Evolutionary conservation across 352 stramenopile species (phyloP).

Genomic region (Globisporangium middletonii): DNA sequence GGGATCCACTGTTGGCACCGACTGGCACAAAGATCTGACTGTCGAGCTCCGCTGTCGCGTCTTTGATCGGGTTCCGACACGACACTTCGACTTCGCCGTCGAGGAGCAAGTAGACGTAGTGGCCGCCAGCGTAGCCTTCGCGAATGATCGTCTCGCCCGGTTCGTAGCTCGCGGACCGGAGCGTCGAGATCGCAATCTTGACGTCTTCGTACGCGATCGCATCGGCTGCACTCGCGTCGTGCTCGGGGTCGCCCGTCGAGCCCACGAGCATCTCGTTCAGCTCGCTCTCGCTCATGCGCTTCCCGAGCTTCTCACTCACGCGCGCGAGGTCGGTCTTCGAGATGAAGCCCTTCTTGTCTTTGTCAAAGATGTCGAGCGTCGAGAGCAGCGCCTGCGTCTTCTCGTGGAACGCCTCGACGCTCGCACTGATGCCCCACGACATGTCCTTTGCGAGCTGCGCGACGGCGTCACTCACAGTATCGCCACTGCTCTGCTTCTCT

Average conservation of each 20-base stretch:
- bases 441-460: conserved; percentile 39
- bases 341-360: conserved; percentile 78
- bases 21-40: conserved; percentile 9
- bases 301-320: conserved; percentile 66
- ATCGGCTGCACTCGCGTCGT: conserved; percentile 40
- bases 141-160: conserved; percentile 70
- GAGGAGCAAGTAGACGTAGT: conserved; percentile 73
- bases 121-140: conserved; percentile 56
- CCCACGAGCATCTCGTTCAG: conserved; percentile 83
- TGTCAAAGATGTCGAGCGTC: conserved; percentile 72
- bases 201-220: conserved; percentile 74
- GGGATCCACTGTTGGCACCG: not conserved
- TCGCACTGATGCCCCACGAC: conserved; percentile 70
- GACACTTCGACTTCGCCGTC: conserved; percentile 76
- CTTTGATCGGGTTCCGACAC: conserved; percentile 69
- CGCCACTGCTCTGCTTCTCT: conserved; percentile 10
- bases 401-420: conserved; percentile 49
- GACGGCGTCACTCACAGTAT: conserved; percentile 17
- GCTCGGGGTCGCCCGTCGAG: conserved; percentile 63
- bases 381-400: conserved; percentile 66
- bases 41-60: conserved; percentile 9
- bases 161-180: conserved; percentile 60
- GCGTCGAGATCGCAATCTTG: conserved; percentile 76
- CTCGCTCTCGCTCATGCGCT: conserved; percentile 64
- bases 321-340: conserved; percentile 69